A percentile compares a stretch with the other conserved stretches of the same genome.
Evolutionary conservation across 2,329 filamentous ascomycete genomes (phyloP).

Genomic region (Kalmusia sp.): DNA sequence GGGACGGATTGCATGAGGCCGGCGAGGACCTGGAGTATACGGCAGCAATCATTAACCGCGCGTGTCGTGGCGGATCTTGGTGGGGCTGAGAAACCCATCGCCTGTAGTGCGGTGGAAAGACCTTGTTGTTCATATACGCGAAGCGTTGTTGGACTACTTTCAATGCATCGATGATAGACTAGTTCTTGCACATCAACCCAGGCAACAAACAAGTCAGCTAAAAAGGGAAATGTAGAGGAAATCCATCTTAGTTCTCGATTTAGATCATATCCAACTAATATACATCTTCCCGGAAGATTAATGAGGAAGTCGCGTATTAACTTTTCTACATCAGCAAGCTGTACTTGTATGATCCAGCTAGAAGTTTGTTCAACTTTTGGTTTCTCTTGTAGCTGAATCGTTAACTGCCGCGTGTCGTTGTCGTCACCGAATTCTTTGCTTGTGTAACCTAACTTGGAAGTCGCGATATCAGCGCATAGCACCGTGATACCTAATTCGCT

Average conservation of each 20-base stretch:
- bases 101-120: neutral
- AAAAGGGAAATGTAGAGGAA: neutral
- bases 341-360: neutral
- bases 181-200: constrained; percentile 2
- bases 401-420: neutral
- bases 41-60: neutral
- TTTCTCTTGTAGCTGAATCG: neutral
- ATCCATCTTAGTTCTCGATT: neutral
- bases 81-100: neutral
- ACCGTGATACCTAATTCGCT: constrained; percentile 4
- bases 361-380: neutral
- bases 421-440: neutral
- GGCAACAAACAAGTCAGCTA: neutral
- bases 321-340: neutral
- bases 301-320: neutral
- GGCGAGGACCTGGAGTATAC: constrained; percentile 2
- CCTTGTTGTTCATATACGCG: neutral
- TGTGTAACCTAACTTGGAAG: neutral
- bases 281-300: neutral
- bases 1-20: neutral
- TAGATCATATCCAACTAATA: neutral
- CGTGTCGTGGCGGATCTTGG: neutral
- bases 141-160: neutral
- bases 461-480: neutral
- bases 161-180: neutral